Percentiles rank a stretch among this genome's conserved stretches.
phyloP scores from a whole-genome alignment of 2,329 filamentous ascomycete species.

The Amauroascus verrucosus region DNA sequence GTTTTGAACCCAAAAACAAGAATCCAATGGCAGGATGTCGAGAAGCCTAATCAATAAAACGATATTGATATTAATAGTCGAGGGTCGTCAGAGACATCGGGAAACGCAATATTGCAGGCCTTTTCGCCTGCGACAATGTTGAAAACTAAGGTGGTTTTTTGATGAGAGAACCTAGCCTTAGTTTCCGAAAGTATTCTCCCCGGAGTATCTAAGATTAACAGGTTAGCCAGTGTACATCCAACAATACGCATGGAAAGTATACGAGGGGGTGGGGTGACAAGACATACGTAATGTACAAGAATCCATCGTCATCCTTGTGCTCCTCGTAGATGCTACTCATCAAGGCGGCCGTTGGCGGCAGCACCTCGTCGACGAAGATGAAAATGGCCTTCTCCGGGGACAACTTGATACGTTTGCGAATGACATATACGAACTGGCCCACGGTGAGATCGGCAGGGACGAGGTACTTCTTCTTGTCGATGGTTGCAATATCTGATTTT shows the following conservation, averaged over 20 bases:
- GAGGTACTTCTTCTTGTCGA: slow-evolving; percentile 99
- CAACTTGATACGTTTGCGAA: slow-evolving; percentile 99
- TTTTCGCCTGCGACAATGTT: neutral
- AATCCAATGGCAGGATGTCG: neutral
- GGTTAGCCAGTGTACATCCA: slow-evolving; percentile 10
- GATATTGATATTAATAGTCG: neutral
- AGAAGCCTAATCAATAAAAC: neutral
- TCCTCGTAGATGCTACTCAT: slow-evolving; percentile 99
- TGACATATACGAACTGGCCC: slow-evolving; percentile 99
- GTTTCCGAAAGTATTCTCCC: slow-evolving; percentile 93
- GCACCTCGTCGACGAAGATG: slow-evolving; percentile 98
- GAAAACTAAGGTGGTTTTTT: neutral
- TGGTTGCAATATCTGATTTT: slow-evolving; percentile 97
- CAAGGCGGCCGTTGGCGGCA: slow-evolving; percentile 88
- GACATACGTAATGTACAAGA: slow-evolving; percentile 91
- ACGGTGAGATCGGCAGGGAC: slow-evolving; percentile 96
- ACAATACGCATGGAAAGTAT: neutral
- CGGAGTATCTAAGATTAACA: slow-evolving; percentile 59
- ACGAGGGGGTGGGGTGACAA: neutral
- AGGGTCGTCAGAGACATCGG: neutral
- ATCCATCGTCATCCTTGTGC: slow-evolving; percentile 82
- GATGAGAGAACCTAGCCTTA: neutral
- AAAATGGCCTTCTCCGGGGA: slow-evolving; percentile 99
- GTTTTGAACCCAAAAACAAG: neutral
- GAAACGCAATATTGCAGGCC: neutral